phyloP scores from a whole-genome alignment of 148 eudicot species.

The Chenopodium suecicum region DNA sequence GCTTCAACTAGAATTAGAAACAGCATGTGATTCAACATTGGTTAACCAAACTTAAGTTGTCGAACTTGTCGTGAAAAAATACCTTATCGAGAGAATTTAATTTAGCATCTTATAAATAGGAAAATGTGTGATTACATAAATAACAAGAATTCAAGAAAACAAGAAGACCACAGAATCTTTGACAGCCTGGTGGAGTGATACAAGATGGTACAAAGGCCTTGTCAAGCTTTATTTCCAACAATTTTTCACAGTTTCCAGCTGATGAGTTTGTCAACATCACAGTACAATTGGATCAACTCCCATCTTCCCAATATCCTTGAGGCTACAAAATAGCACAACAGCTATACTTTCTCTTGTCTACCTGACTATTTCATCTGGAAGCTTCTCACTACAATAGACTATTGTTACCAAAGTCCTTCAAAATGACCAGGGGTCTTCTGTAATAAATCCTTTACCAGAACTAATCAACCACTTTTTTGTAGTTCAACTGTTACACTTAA shows the following conservation, averaged over 20 bases:
- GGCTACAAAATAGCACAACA: neutral
- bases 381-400: neutral
- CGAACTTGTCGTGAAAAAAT: neutral
- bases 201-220: neutral
- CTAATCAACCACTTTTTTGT: neutral
- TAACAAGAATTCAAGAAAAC: neutral
- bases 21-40: neutral
- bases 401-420: neutral
- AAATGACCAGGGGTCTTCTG: neutral
- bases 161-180: neutral
- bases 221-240: neutral
- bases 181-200: conserved; percentile 5
- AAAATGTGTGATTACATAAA: neutral
- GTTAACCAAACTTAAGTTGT: neutral
- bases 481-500: neutral
- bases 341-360: neutral
- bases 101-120: neutral
- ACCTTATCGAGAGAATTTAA: neutral
- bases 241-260: neutral
- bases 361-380: neutral
- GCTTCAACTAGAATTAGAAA: neutral
- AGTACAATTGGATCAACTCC: neutral
- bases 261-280: neutral
- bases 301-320: neutral
- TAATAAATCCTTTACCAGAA: neutral